Conservation (phyloP, 345 rosid species). For the Hevea brasiliensis region DNA sequence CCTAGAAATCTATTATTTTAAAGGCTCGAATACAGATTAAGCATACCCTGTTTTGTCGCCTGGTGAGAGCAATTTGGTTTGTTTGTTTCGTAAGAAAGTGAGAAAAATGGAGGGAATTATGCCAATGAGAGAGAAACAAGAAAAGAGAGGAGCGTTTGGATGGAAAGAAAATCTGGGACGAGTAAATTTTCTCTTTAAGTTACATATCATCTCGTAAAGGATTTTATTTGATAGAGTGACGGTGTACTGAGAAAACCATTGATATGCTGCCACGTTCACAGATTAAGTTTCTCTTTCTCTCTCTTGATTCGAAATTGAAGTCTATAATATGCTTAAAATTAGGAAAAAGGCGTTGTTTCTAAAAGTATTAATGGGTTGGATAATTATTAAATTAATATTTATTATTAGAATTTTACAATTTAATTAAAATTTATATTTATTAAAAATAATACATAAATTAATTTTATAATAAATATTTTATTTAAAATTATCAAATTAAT, state of each 20-base stretch:
- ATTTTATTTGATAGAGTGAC: not conserved
- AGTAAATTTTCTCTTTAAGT: not conserved
- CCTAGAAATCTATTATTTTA: slow-evolving; percentile 20
- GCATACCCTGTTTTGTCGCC: slow-evolving; percentile 25
- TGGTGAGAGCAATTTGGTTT: not conserved
- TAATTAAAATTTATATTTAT: too few relatives aligned
- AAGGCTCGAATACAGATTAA: not conserved
- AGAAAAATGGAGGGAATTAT: not conserved
- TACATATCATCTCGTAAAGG: not conserved
- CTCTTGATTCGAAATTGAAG: too few relatives aligned
- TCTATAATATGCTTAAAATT: too few relatives aligned
- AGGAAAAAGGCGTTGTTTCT: too few relatives aligned
- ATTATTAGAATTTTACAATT: too few relatives aligned
- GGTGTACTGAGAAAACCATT: not conserved
- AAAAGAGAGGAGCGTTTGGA: slow-evolving; percentile 23
- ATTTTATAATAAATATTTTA: too few relatives aligned
- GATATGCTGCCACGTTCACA: not conserved
- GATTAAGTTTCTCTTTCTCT: too few relatives aligned
- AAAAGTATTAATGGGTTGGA: too few relatives aligned
- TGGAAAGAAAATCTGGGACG: slow-evolving; percentile 22
- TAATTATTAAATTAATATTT: too few relatives aligned
- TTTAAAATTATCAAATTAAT: too few relatives aligned
- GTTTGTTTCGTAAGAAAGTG: slow-evolving; percentile 8
- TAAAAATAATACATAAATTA: too few relatives aligned
- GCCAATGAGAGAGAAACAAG: not conserved